Percentiles rank a stretch among this genome's conserved stretches.
These are phyloP conservation scores for Rhizopogon vesiculosus DNA, from an alignment of 768 basidiomycete genomes.

Conservation along the genomic window DNA sequence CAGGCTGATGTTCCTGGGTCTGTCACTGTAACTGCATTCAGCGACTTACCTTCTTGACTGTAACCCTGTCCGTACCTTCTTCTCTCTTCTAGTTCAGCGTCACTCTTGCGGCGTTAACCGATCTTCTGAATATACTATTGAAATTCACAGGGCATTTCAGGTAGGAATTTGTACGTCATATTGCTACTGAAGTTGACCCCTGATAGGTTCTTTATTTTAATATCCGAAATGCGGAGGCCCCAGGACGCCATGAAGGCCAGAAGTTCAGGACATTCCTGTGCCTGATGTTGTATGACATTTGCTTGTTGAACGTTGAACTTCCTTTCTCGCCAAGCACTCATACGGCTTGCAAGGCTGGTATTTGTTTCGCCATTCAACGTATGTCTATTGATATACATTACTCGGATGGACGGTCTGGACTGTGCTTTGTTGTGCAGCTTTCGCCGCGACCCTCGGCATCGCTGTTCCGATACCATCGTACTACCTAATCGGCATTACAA, in stretches of 20 bases:
- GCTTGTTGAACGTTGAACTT: not conserved
- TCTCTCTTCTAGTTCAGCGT: not conserved
- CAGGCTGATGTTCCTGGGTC: constrained; percentile 21
- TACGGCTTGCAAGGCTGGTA: constrained; percentile 48
- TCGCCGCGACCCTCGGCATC: constrained; percentile 44
- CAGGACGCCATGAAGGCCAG: constrained; percentile 52
- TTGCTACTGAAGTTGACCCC: constrained; percentile 1
- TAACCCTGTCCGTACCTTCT: constrained; percentile 40
- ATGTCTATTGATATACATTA: constrained; percentile 46
- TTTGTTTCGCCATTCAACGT: constrained; percentile 46
- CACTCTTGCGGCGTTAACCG: not conserved
- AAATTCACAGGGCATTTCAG: constrained; percentile 44
- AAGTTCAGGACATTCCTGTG: not conserved
- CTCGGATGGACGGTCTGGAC: constrained; percentile 48
- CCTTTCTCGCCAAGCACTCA: constrained; percentile 31
- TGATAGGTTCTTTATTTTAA: constrained; percentile 52
- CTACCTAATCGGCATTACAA: constrained; percentile 43
- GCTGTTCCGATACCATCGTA: constrained; percentile 53
- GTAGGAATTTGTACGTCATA: constrained; percentile 20
- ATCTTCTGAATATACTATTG: not conserved
- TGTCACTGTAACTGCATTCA: constrained; percentile 31
- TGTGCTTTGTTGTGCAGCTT: constrained; percentile 33
- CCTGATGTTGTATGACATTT: not conserved
- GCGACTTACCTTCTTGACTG: constrained; percentile 47
- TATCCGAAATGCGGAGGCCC: constrained; percentile 50